These are phyloP conservation scores for Entomortierella beljakovae DNA, from an alignment of 192 early-diverging fungal genomes.

Conservation along the genomic window DNA sequence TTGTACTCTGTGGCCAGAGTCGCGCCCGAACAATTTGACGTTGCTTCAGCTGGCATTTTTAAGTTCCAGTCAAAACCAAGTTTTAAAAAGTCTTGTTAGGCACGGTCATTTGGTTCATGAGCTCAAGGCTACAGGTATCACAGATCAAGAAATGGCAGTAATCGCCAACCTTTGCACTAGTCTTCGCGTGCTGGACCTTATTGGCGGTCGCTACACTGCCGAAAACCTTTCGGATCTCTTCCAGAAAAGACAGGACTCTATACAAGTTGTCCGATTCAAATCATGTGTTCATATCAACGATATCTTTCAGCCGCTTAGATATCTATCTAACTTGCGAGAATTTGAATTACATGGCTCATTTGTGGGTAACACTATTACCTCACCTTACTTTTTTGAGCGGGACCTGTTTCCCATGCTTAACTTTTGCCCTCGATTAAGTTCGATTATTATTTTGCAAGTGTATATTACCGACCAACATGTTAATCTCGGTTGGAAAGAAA, in stretches of 20 bases:
- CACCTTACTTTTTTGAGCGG: conserved; percentile 46
- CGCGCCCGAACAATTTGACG: conserved; percentile 4
- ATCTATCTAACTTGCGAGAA: conserved; percentile 30
- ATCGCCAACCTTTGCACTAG: conserved; percentile 25
- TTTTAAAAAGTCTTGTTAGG: conserved; percentile 30
- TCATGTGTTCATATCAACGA: conserved; percentile 34
- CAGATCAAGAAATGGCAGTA: conserved; percentile 43
- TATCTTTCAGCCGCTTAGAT: conserved; percentile 34
- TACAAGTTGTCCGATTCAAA: conserved; percentile 38
- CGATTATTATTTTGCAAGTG: conserved; percentile 33
- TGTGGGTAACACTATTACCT: conserved; percentile 53
- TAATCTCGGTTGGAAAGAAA: conserved; percentile 1
- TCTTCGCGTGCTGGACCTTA: conserved; percentile 42
- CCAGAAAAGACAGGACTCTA: conserved; percentile 21
- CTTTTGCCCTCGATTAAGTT: conserved; percentile 21
- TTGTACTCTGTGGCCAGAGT: not conserved
- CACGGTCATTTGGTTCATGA: conserved; percentile 39
- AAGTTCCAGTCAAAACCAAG: conserved; percentile 42
- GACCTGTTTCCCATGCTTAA: conserved; percentile 37
- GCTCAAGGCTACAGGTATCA: conserved; percentile 44
- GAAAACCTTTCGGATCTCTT: conserved; percentile 37
- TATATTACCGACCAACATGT: conserved; percentile 46
- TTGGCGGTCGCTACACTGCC: conserved; percentile 39
- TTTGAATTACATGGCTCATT: conserved; percentile 52
- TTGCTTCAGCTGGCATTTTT: conserved; percentile 29